These are phyloP conservation scores for Mariannaea elegans DNA, from an alignment of 2,329 filamentous ascomycete genomes.

Conservation along the genomic window DNA sequence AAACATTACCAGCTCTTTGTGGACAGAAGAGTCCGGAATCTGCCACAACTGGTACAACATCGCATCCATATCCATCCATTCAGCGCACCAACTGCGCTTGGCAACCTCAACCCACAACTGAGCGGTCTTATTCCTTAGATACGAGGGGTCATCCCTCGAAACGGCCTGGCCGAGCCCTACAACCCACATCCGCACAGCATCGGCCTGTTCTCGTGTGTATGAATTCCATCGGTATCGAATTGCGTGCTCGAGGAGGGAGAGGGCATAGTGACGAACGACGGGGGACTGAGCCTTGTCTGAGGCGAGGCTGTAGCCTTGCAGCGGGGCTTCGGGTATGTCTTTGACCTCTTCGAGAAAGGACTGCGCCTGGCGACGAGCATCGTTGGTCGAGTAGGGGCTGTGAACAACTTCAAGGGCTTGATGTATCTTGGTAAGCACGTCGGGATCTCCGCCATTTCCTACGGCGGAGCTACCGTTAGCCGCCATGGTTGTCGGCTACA, in stretches of 20 bases:
- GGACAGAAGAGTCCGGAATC: slow-evolving; percentile 65
- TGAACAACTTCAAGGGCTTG: slow-evolving; percentile 90
- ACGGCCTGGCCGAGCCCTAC: slow-evolving; percentile 79
- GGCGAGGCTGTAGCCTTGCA: slow-evolving; percentile 85
- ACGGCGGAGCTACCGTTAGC: slow-evolving; percentile 48
- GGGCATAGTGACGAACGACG: slow-evolving; percentile 90
- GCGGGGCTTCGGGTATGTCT: slow-evolving; percentile 78
- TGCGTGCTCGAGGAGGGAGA: slow-evolving; percentile 89
- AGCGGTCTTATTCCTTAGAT: slow-evolving; percentile 91
- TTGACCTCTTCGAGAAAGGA: slow-evolving; percentile 88
- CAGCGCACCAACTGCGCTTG: slow-evolving; percentile 89
- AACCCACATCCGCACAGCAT: slow-evolving; percentile 77
- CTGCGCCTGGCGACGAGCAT: slow-evolving; percentile 83
- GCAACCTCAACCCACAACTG: slow-evolving; percentile 95
- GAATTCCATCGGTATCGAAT: slow-evolving; percentile 86
- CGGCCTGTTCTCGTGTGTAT: slow-evolving; percentile 73
- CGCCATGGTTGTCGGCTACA: slow-evolving; percentile 42
- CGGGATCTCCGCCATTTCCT: slow-evolving; percentile 50
- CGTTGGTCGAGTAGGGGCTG: slow-evolving; percentile 81
- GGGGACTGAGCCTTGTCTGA: slow-evolving; percentile 78
- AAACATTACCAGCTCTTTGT: slow-evolving; percentile 87
- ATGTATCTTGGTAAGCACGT: slow-evolving; percentile 74
- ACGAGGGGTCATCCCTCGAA: slow-evolving; percentile 76
- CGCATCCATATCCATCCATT: slow-evolving; percentile 95
- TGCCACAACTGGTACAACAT: slow-evolving; percentile 87